These are phyloP conservation scores for Caryopteris hybrid DNA, from an alignment of 305 asterid species.

Conservation along the genomic window DNA sequence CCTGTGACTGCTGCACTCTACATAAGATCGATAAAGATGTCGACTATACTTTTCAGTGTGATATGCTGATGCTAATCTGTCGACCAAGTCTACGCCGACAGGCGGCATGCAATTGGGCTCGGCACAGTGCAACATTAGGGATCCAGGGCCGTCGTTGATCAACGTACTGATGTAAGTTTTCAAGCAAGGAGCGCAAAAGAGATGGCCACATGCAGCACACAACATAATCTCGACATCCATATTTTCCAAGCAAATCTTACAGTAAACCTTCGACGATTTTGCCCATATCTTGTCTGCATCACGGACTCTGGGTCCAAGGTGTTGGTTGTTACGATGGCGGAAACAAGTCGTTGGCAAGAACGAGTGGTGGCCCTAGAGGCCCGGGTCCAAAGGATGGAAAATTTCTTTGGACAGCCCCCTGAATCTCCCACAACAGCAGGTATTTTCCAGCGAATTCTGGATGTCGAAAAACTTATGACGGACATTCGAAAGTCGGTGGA, in stretches of 20 bases:
- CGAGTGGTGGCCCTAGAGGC: no score
- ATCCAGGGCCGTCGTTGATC: constrained; percentile 38
- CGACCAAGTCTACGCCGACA: constrained; percentile 22
- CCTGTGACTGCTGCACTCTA: constrained; percentile 19
- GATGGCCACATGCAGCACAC: constrained; percentile 45
- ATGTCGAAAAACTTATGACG: no score
- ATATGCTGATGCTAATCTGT: not conserved
- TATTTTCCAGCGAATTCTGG: no score
- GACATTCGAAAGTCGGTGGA: no score
- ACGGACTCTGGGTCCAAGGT: no score
- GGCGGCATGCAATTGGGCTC: constrained; percentile 33
- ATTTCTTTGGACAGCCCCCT: no score
- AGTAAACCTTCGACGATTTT: no score
- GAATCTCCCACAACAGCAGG: no score
- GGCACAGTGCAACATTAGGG: constrained; percentile 38
- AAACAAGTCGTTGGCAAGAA: no score
- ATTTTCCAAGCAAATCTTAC: constrained; percentile 40
- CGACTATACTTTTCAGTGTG: constrained; percentile 18
- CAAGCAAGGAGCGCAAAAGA: constrained; percentile 41
- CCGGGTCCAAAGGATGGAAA: no score
- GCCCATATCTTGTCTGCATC: no score
- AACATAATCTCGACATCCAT: not conserved
- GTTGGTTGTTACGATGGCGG: no score
- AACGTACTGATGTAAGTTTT: constrained; percentile 18
- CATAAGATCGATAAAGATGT: constrained; percentile 26